Evolutionary conservation across 352 stramenopile genomes (phyloP).

Genomic region (Pythium grandisporangium): DNA sequence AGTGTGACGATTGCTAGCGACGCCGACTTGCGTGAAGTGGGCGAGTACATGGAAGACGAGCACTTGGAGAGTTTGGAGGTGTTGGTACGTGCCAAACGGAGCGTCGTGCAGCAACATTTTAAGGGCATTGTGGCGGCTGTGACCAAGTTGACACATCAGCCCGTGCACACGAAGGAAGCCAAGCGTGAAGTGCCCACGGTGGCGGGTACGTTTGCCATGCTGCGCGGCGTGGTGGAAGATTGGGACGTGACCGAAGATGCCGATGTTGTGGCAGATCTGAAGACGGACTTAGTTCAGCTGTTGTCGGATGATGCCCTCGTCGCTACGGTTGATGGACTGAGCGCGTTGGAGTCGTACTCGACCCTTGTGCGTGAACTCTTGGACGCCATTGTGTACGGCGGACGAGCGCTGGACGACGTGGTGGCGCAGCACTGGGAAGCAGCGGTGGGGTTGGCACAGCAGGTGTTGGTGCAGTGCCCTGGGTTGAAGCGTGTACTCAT

Average conservation of each 20-base stretch:
- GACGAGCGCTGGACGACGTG: slow-evolving; percentile 1
- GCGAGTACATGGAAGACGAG: slow-evolving; percentile 45
- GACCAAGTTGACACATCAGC: slow-evolving; percentile 31
- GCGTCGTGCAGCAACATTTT: slow-evolving; percentile 28
- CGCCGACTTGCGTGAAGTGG: slow-evolving; percentile 37
- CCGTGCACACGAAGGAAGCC: slow-evolving; percentile 7
- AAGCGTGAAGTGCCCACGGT: slow-evolving; percentile 29
- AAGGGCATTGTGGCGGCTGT: slow-evolving; percentile 39
- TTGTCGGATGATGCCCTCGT: too few relatives aligned
- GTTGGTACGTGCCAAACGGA: slow-evolving; percentile 13
- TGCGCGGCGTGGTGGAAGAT: slow-evolving; percentile 23
- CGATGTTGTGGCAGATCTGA: slow-evolving; percentile 24
- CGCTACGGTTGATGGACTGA: too few relatives aligned
- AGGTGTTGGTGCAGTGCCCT: not conserved
- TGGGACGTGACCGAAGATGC: slow-evolving; percentile 37
- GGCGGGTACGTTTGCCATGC: slow-evolving; percentile 23
- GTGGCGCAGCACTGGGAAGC: slow-evolving; percentile 1
- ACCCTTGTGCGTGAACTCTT: not conserved
- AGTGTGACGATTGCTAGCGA: slow-evolving; percentile 43
- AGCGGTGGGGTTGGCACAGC: not conserved
- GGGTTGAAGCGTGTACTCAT: not conserved
- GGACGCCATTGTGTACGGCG: not conserved
- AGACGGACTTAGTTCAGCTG: slow-evolving; percentile 30
- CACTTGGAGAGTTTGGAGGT: slow-evolving; percentile 22
- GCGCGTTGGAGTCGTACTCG: not conserved